These are phyloP conservation scores for Raphanus raphanistrum DNA, from an alignment of 345 rosid genomes.

Conservation along the genomic window DNA sequence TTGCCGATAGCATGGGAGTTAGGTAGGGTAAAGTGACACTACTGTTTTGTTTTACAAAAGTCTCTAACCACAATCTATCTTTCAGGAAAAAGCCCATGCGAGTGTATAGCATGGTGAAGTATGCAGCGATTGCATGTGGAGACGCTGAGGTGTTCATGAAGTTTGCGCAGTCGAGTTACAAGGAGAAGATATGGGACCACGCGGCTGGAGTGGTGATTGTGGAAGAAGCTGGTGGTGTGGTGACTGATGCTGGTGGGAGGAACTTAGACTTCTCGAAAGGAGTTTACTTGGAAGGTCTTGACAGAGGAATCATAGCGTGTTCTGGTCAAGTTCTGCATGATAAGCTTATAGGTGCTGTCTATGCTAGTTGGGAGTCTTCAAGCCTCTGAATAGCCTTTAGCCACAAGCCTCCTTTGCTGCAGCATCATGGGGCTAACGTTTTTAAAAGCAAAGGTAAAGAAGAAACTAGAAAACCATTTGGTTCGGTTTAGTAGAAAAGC, in stretches of 20 bases:
- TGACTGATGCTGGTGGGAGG: constrained; percentile 85
- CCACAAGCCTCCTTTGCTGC: constrained; percentile 4
- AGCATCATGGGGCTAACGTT: constrained; percentile 18
- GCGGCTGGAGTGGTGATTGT: constrained; percentile 85
- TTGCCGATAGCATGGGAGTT: constrained; percentile 75
- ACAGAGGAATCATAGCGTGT: constrained; percentile 76
- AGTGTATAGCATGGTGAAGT: constrained; percentile 93
- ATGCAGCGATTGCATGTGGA: constrained; percentile 91
- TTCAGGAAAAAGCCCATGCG: constrained; percentile 74
- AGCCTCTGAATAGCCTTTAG: constrained; percentile 46
- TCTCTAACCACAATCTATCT: background rate
- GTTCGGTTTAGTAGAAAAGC: background rate
- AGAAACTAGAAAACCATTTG: background rate
- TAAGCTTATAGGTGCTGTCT: constrained; percentile 72
- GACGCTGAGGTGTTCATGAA: constrained; percentile 93
- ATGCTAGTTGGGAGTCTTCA: constrained; percentile 93
- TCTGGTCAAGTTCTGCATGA: constrained; percentile 60
- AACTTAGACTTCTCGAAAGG: constrained; percentile 81
- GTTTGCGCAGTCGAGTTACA: constrained; percentile 81
- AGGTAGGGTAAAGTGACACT: constrained; percentile 42
- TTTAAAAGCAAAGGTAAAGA: constrained; percentile 21
- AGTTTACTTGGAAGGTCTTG: constrained; percentile 77
- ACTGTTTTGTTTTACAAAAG: background rate
- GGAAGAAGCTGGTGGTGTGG: constrained; percentile 95
- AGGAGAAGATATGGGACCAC: constrained; percentile 96